Evolutionary conservation across 2,329 filamentous ascomycete species (phyloP), one percentile per base, ranked within the genome.

Genomic region (Penicillium aurantiogriseum): DNA sequence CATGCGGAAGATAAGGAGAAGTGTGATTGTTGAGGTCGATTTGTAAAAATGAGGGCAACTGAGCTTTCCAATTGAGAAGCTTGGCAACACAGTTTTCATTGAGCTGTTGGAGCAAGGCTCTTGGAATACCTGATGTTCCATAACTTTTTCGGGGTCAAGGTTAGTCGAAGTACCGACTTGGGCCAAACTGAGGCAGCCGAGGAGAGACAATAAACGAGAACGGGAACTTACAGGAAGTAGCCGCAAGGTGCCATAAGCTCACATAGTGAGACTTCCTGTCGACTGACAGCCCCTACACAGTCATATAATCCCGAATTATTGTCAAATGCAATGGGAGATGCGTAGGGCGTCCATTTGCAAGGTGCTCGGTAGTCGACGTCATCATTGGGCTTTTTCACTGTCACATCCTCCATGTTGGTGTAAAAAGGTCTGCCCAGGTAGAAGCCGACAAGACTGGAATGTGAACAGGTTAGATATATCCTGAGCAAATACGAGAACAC

Each of bases 371-470:
- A 21, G 31, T 36, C 23, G 25, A 40, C 17, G 21, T 56, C 35
- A 13, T 48, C 33, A 15, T 60, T 57, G 2, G 74, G 74, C 54
- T 73, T 72, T 0, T 57, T 51, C 1, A 75, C 73, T 0, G 71
- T 70, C 11, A 76, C 69, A 40, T 76, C 74, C 8, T 71, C 68
- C 40, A 64, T 68, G 45, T 70, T 70, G 33, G 74, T 70, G 2
- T 69, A 69, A 52, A 74, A 72, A 0, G 74, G 74, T 15, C 74
- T 65, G 7, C 75, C 74, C 1, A 75, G 63, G 43, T 72, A 71
- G 46, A 76, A 75, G 0, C 73, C 71, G 58, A 69, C 66, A 33
- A 71, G 65, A 51, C 69, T 71, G 39, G 1, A 2, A 17, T 38
- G 23, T n/a, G 1, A 9, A 10, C 27, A 10, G 25, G n/a, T 31